Evolutionary conservation across 345 rosid genomes (phyloP).

Genomic region (Gossypium stocksii): DNA sequence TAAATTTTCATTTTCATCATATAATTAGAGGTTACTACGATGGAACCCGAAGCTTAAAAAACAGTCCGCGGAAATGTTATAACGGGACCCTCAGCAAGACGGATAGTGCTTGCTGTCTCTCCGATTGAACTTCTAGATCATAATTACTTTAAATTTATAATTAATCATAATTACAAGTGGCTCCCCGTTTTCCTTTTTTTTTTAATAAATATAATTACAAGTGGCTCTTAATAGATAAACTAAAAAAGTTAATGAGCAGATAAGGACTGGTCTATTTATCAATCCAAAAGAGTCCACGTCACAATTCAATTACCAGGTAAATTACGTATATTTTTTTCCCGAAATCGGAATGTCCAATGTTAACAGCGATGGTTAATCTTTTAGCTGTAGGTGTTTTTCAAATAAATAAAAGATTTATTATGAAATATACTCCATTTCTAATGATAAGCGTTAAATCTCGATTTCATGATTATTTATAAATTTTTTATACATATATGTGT

Average conservation of each 20-base stretch:
- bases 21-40: no score
- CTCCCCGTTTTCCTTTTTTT: no score
- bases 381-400: no score
- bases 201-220: background rate
- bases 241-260: constrained; percentile 21
- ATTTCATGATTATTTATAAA: no score
- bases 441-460: rapidly evolving
- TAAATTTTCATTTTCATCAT: no score
- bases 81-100: constrained; percentile 1
- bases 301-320: background rate
- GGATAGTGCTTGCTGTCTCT: constrained; percentile 4
- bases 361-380: no score
- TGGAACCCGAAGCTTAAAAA: no score
- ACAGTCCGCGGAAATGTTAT: background rate
- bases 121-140: background rate
- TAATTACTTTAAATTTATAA: background rate
- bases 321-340: no score
- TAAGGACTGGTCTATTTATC: constrained; percentile 23
- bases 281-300: constrained; percentile 21
- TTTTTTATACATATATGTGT: no score
- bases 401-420: no score
- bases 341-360: no score
- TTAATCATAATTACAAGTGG: background rate
- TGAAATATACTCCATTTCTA: no score
- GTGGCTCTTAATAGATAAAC: constrained; percentile 21